These are phyloP conservation scores for Exophiala lecanii-corni DNA, from an alignment of 2,329 filamentous ascomycete species.

Conservation along the genomic window DNA sequence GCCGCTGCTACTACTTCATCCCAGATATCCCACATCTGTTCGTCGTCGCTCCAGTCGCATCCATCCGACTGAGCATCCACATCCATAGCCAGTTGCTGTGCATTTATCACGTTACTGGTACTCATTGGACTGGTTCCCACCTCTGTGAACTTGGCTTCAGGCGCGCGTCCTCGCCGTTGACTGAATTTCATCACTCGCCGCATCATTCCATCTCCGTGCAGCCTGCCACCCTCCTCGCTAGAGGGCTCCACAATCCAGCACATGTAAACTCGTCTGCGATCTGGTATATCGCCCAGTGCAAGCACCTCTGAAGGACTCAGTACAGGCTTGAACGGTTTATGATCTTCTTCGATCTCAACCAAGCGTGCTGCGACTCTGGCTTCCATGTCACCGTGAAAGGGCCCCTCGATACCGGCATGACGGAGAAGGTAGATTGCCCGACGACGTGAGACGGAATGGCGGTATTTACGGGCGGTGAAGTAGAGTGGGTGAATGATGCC, in stretches of 20 bases:
- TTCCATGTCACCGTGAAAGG: constrained; percentile 8
- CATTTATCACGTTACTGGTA: background rate
- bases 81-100: background rate
- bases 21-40: constrained; percentile 2
- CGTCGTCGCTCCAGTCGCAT: background rate
- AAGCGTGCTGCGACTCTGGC: constrained; percentile 5
- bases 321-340: constrained; percentile 5
- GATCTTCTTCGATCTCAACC: constrained; percentile 8
- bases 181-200: constrained; percentile 3
- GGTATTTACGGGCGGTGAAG: constrained; percentile 11
- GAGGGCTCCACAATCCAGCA: background rate
- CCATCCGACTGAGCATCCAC: background rate
- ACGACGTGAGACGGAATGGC: constrained; percentile 5
- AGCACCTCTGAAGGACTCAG: constrained; percentile 1
- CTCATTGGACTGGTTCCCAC: background rate
- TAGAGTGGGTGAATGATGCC: constrained; percentile 10
- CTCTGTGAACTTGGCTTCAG: background rate
- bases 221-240: background rate
- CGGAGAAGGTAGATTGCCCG: constrained; percentile 9
- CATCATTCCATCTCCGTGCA: background rate
- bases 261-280: constrained; percentile 7
- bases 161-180: background rate
- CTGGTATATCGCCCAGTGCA: background rate
- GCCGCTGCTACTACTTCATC: background rate
- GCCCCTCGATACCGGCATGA: constrained; percentile 10